Percentiles rank a stretch among this genome's conserved stretches.
phyloP scores from a whole-genome alignment of 176 grass and related monocot species.

The Carex scoparia region DNA sequence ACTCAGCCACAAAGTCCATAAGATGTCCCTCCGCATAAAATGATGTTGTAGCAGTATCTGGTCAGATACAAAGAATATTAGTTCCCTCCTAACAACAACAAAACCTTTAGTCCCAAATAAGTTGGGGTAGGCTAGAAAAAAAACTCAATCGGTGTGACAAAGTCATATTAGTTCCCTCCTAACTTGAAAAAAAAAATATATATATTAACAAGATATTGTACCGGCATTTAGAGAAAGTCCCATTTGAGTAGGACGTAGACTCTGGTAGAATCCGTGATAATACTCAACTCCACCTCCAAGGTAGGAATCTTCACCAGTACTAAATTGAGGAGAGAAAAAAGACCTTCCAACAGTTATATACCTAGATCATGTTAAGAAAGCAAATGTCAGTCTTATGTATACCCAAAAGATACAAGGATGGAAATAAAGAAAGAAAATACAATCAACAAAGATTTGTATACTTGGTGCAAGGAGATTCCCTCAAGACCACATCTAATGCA shows the following conservation, averaged over 20 bases:
- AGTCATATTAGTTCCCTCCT: no score
- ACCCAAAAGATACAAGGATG: background rate
- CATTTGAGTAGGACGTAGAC: conserved; percentile 76
- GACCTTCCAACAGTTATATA: conserved; percentile 53
- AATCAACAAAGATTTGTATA: background rate
- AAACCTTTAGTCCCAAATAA: no score
- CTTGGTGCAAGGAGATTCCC: conserved; percentile 34
- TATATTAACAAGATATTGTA: conserved; percentile 13
- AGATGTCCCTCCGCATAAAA: conserved; percentile 53
- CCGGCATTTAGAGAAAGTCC: conserved; percentile 63
- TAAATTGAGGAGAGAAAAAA: conserved; percentile 60
- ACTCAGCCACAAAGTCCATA: conserved; percentile 34
- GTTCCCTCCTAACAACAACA: background rate
- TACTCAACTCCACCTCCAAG: conserved; percentile 55
- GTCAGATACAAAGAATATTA: conserved; percentile 1
- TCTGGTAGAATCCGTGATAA: conserved; percentile 82
- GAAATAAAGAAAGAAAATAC: background rate
- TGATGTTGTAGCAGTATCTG: conserved; percentile 71
- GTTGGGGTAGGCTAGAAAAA: no score
- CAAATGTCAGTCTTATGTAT: background rate
- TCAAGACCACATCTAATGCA: conserved; percentile 68
- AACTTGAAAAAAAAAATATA: background rate
- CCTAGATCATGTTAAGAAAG: conserved; percentile 28
- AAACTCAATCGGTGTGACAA: no score
- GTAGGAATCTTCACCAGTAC: background rate